A percentile compares a stretch with the other conserved stretches of the same genome.
Conservation (phyloP, 345 rosid species). For the Erysimum cheiranthoides region DNA sequence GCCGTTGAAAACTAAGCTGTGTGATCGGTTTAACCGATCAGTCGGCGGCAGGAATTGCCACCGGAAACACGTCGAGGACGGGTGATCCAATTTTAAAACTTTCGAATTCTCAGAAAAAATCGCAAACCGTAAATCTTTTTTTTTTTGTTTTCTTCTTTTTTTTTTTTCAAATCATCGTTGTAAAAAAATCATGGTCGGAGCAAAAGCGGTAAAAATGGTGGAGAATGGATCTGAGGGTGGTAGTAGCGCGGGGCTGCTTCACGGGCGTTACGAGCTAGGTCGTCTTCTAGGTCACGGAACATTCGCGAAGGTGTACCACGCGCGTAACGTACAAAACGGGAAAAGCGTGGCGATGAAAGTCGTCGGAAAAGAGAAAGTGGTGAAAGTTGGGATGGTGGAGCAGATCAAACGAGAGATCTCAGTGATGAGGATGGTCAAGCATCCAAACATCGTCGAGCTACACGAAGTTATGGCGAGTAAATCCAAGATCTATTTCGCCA, state of each 20-base stretch:
- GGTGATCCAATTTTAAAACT: slow-evolving; percentile 54
- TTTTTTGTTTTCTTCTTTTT: background rate
- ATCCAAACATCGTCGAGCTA: slow-evolving; percentile 81
- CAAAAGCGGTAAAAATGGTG: slow-evolving; percentile 35
- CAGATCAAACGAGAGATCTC: slow-evolving; percentile 91
- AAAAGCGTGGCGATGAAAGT: slow-evolving; percentile 86
- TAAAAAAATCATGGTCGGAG: slow-evolving; percentile 29
- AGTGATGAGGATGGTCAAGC: slow-evolving; percentile 93
- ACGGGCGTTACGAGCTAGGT: slow-evolving; percentile 90
- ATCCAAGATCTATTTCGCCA: slow-evolving; percentile 90
- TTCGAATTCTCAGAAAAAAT: slow-evolving; percentile 4
- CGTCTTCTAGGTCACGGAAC: slow-evolving; percentile 84
- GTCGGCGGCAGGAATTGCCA: slow-evolving; percentile 88
- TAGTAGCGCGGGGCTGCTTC: slow-evolving; percentile 51
- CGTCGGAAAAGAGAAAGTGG: slow-evolving; percentile 85
- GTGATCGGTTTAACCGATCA: slow-evolving; percentile 52
- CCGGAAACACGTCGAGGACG: slow-evolving; percentile 97
- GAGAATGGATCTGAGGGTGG: slow-evolving; percentile 45
- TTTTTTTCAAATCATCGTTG: background rate
- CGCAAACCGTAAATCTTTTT: background rate
- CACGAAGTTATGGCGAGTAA: slow-evolving; percentile 97
- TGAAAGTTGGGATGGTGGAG: slow-evolving; percentile 86
- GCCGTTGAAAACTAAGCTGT: slow-evolving; percentile 61
- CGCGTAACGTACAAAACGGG: slow-evolving; percentile 62
- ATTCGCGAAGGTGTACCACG: slow-evolving; percentile 88